Evolutionary conservation across 169 alveolate genomes (phyloP), one percentile per base, ranked within the genome.

Genomic region (Neospora caninum): DNA sequence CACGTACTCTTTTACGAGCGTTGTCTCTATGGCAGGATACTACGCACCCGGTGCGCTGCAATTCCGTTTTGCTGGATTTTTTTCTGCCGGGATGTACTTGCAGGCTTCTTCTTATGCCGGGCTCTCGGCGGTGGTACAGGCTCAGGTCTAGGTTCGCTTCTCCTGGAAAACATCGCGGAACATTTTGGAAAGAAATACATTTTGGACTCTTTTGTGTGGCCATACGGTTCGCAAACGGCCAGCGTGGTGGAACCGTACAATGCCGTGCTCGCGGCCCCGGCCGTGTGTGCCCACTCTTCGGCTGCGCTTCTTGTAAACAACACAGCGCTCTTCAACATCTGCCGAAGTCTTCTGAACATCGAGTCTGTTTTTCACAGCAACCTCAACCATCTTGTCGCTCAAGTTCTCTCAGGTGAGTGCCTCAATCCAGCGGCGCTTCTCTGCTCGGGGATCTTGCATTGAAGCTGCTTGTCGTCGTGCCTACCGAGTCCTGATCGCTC

Each of bases 191-290:
- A 91, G 53, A 86, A 70, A 27, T 70, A 84, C 10, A 4, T 91
- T 27, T 36, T 91, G 58, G 94, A 91, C 80, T 18, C 58, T 1
- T 34, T 73, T 39, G 34, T 91, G 38, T 91, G 94, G 94, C 94
- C 94, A 6, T 34, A 73, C 29, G 36, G 41, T 18, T 43, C 91
- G n/a, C 34, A 42, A 27, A 43, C 92, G 49, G 73, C 94, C 29
- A 91, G 94, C 94, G 54, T 84, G 10, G 78, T 91, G n/a, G 94
- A 91, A 54, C 94, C 94, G 49, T 91, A 91, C 78, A 91, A 91
- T 38, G 94, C 94, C 70, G 45, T 91, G 38, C 89, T 91, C 64
- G 67, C 94, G 42, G 43, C 42, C 13, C 49, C 36, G 0, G 82
- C 58, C 27, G 53, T 91, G 18, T 31, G 38, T 34, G 88, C 53